phyloP scores from a whole-genome alignment of 2,329 filamentous ascomycete genomes.

The Pseudogymnoascus sp. region DNA sequence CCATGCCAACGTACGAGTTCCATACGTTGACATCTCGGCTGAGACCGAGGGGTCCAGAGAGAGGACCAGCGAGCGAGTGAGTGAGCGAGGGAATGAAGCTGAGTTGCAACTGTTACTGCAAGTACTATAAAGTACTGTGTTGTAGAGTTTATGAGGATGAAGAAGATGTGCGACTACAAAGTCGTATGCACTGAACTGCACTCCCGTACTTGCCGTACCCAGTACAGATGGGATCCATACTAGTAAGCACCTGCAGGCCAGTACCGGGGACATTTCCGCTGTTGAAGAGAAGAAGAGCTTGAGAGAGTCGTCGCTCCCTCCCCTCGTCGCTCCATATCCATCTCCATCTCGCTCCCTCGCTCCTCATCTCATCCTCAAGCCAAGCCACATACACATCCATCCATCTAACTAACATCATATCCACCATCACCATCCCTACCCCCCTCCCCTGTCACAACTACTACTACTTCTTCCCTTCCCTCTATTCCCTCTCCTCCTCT shows the following conservation, averaged over 20 bases:
- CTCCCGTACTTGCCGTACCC: background rate
- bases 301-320: background rate
- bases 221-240: background rate
- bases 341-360: no score
- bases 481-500: background rate
- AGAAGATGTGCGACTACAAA: no score
- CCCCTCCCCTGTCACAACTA: no score
- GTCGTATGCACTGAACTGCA: background rate
- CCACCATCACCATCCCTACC: background rate
- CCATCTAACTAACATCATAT: background rate
- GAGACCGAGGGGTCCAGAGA: slow-evolving; percentile 5
- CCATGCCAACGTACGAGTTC: background rate
- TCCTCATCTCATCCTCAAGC: background rate
- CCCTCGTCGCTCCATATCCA: background rate
- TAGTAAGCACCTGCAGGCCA: background rate
- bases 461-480: background rate
- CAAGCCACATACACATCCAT: background rate
- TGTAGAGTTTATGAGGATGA: no score
- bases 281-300: background rate
- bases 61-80: background rate
- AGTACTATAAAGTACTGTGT: background rate
- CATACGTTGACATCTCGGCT: background rate
- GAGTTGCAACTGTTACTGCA: background rate
- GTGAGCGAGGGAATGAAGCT: background rate
- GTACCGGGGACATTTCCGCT: background rate